These are phyloP conservation scores for Acacia acuminata DNA, from an alignment of 306 rosid genomes.

Conservation along the genomic window DNA sequence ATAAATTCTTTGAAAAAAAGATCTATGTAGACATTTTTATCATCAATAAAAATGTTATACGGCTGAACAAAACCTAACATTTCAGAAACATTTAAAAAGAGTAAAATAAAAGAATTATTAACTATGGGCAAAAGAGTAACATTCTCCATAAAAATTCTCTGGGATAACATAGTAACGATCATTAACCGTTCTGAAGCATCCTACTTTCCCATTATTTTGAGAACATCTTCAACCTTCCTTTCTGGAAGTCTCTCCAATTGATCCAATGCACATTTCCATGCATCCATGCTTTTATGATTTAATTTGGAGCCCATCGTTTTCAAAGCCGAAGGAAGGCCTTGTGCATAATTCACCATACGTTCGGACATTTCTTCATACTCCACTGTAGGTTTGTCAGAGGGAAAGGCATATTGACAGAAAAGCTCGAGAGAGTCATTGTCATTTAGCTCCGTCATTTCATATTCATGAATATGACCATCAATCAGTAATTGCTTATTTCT, in stretches of 20 bases:
- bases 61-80: not conserved
- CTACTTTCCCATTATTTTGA: conserved; percentile 20
- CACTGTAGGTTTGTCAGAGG: not conserved
- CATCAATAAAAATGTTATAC: too few relatives aligned
- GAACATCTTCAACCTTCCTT: conserved; percentile 7
- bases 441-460: conserved; percentile 18
- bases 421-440: conserved; percentile 6
- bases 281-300: not conserved
- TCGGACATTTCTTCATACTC: not conserved
- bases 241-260: not conserved
- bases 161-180: not conserved
- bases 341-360: conserved; percentile 2
- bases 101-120: not conserved
- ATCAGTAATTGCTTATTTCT: conserved; percentile 4
- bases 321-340: conserved; percentile 32
- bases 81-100: not conserved
- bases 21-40: too few relatives aligned
- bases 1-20: too few relatives aligned
- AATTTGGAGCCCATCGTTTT: conserved; percentile 23
- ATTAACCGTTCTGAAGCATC: not conserved
- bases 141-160: not conserved
- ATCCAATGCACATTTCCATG: conserved; percentile 7
- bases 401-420: conserved; percentile 18
- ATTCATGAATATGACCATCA: not conserved
- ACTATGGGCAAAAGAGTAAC: not conserved